Conservation (phyloP, 73 alveolate species). For the Paraurostyla sp. region DNA sequence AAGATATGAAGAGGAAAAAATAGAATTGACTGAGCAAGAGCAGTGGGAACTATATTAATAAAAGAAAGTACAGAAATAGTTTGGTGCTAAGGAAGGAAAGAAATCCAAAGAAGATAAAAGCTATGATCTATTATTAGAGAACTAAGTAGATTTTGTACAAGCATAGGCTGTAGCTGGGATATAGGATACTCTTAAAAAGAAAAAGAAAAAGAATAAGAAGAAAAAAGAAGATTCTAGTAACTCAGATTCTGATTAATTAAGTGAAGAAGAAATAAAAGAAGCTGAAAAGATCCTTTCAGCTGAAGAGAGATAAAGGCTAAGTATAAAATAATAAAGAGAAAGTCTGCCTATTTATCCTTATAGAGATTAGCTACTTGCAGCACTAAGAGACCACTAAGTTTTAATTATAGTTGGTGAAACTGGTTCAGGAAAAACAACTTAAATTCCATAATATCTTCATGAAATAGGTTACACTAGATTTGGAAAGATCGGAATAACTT, state of each 20-base stretch:
- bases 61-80: conserved; percentile 79
- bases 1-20: conserved; percentile 74
- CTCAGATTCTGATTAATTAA: conserved; percentile 67
- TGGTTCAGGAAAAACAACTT: conserved; percentile 98
- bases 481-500: conserved; percentile 98
- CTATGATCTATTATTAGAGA: conserved; percentile 91
- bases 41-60: conserved; percentile 93
- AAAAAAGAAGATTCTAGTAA: conserved; percentile 67
- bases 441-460: conserved; percentile 97
- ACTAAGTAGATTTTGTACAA: conserved; percentile 90
- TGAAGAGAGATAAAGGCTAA: conserved; percentile 61
- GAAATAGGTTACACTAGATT: conserved; percentile 97
- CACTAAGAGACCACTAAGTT: conserved; percentile 90
- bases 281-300: conserved; percentile 55
- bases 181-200: conserved; percentile 59
- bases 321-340: conserved; percentile 66
- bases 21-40: conserved; percentile 89
- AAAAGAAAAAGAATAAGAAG: conserved; percentile 63
- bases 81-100: conserved; percentile 76
- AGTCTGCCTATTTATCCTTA: conserved; percentile 92
- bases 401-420: conserved; percentile 98
- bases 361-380: conserved; percentile 89
- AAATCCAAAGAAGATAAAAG: conserved; percentile 77
- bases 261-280: conserved; percentile 60
- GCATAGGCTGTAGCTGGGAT: conserved; percentile 86